phyloP scores from a whole-genome alignment of 768 basidiomycete genomes.

The Chlorophyllum brunneum region DNA sequence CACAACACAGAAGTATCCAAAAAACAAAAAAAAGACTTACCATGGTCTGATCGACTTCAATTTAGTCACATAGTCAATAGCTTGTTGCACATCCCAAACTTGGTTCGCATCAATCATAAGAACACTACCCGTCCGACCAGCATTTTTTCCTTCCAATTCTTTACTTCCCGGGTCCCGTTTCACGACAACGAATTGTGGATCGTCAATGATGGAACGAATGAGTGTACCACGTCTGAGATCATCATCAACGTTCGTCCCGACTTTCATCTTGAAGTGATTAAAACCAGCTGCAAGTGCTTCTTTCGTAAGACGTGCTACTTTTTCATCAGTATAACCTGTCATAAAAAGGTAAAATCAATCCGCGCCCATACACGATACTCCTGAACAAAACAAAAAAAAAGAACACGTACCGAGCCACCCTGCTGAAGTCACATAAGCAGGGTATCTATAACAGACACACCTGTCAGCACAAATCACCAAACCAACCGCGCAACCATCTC shows the following conservation, averaged over 20 bases:
- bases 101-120: slow-evolving; percentile 99
- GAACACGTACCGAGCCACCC: slow-evolving; percentile 74
- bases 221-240: slow-evolving; percentile 86
- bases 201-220: slow-evolving; percentile 93
- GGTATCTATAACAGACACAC: slow-evolving; percentile 51
- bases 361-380: background rate
- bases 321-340: slow-evolving; percentile 86
- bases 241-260: slow-evolving; percentile 77
- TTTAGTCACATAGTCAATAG: slow-evolving; percentile 85
- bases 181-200: slow-evolving; percentile 68
- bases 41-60: slow-evolving; percentile 84
- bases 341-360: background rate
- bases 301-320: slow-evolving; percentile 79
- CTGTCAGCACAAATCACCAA: background rate
- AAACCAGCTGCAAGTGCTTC: slow-evolving; percentile 86
- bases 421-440: slow-evolving; percentile 90
- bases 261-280: slow-evolving; percentile 99
- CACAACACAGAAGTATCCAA: background rate
- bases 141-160: slow-evolving; percentile 82
- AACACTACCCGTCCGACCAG: slow-evolving; percentile 90
- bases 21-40: slow-evolving; percentile 32
- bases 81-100: slow-evolving; percentile 91
- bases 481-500: background rate
- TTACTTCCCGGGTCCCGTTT: slow-evolving; percentile 58
- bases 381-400: slow-evolving; percentile 43